Percentiles rank a stretch among this genome's conserved stretches.
Conservation (phyloP, 208 protist species). For the Blastocrithidia nonstop region DNA sequence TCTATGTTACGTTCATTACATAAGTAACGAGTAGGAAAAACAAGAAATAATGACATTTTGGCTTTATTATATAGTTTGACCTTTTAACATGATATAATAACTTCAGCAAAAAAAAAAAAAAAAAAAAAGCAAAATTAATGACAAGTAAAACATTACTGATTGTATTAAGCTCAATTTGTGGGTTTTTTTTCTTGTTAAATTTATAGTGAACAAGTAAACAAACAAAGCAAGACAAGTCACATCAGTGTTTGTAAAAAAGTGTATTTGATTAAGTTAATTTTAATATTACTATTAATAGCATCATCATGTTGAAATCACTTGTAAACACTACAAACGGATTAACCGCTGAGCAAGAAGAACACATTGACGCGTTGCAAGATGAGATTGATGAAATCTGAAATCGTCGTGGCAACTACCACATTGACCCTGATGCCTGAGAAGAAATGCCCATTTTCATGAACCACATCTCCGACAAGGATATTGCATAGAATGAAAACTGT, state of each 20-base stretch:
- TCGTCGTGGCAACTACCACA: constrained; percentile 64
- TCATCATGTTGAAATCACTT: constrained; percentile 19
- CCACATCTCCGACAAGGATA: constrained; percentile 63
- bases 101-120: not conserved
- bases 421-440: constrained; percentile 77
- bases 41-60: not conserved
- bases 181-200: constrained; percentile 1
- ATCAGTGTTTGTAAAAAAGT: not conserved
- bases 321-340: constrained; percentile 21
- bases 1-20: not conserved
- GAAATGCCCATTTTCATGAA: constrained; percentile 85
- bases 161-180: not conserved
- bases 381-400: constrained; percentile 84
- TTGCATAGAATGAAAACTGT: constrained; percentile 58
- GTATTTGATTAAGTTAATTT: too few species aligned
- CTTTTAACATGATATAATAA: too few species aligned
- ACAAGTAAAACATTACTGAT: not conserved
- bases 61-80: too few species aligned
- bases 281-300: not conserved
- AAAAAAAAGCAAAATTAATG: not conserved
- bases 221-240: not conserved
- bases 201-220: constrained; percentile 2
- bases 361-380: constrained; percentile 56
- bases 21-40: too few species aligned
- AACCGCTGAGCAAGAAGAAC: constrained; percentile 29